Evolutionary conservation across 75 land plant genomes (phyloP).

Genomic region (Gnetum montanum): DNA sequence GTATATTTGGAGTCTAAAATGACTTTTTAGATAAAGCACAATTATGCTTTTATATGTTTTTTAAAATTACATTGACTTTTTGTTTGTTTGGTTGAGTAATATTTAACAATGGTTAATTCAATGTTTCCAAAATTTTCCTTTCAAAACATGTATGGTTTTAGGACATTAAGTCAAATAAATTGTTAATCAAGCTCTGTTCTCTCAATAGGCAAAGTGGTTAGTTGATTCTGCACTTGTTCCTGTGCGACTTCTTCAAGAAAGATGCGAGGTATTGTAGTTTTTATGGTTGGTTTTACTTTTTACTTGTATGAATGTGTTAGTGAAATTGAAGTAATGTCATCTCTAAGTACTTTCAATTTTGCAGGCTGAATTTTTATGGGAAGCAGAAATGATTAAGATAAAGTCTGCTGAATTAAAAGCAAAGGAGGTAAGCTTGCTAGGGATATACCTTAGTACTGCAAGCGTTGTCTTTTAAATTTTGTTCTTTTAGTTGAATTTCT

Average conservation of each 20-base stretch:
- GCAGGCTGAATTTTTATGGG: slow-evolving; percentile 98
- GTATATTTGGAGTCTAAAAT: too few relatives aligned
- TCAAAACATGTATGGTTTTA: too few relatives aligned
- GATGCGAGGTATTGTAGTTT: slow-evolving; percentile 76
- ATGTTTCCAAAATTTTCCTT: too few relatives aligned
- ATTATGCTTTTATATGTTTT: too few relatives aligned
- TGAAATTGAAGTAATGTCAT: neutral
- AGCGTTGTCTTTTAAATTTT: neutral
- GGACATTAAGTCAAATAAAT: too few relatives aligned
- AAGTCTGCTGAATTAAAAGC: slow-evolving; percentile 88
- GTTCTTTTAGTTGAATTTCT: neutral
- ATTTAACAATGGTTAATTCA: too few relatives aligned
- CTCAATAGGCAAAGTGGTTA: slow-evolving; percentile 77
- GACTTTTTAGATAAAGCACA: too few relatives aligned
- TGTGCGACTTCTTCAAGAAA: slow-evolving; percentile 80
- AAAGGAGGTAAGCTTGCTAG: slow-evolving; percentile 60
- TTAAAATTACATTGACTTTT: too few relatives aligned
- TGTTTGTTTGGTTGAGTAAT: too few relatives aligned
- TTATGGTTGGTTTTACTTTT: neutral
- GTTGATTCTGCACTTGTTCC: slow-evolving; percentile 74
- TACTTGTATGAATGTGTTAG: slow-evolving; percentile 1
- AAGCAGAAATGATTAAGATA: slow-evolving; percentile 88
- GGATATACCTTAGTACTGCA: too few relatives aligned
- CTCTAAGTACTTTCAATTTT: neutral
- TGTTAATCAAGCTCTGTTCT: too few relatives aligned